Conservation (phyloP, 306 rosid genomes). For the Glycyrrhiza uralensis region DNA sequence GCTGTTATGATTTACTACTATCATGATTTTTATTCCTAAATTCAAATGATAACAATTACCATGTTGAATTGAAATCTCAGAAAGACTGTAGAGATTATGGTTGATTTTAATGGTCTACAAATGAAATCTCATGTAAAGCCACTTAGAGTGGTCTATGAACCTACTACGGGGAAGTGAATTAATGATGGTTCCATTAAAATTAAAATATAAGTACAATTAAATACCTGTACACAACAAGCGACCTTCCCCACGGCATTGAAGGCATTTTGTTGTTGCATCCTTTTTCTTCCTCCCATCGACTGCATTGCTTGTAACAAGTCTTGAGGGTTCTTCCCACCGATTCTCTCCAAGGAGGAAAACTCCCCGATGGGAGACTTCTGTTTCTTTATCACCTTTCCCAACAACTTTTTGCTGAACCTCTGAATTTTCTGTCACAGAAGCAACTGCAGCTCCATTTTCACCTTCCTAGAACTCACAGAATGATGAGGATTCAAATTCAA, state of each 20-base stretch:
- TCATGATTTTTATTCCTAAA: not conserved
- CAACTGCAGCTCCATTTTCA: conserved; percentile 61
- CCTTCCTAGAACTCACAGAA: conserved; percentile 45
- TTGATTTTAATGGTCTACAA: not conserved
- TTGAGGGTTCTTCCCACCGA: conserved; percentile 94
- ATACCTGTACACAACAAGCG: conserved; percentile 82
- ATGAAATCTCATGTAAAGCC: not conserved
- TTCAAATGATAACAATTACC: not conserved
- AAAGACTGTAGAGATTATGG: not conserved
- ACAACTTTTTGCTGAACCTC: conserved; percentile 50
- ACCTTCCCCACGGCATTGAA: conserved; percentile 85
- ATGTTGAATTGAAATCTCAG: not conserved
- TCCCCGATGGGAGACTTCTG: conserved; percentile 42
- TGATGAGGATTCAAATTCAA: conserved; percentile 1
- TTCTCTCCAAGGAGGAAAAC: conserved; percentile 95
- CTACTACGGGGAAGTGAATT: not conserved
- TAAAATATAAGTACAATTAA: not conserved
- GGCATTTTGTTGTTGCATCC: conserved; percentile 48
- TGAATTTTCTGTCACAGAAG: conserved; percentile 52
- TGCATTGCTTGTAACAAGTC: conserved; percentile 40
- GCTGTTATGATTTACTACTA: not conserved
- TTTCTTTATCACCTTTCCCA: conserved; percentile 37
- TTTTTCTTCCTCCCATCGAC: conserved; percentile 37
- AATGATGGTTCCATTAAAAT: not conserved
- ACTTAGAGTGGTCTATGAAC: not conserved